These are phyloP conservation scores for Colletotrichum orbiculare DNA, from an alignment of 2,329 filamentous ascomycete species.

Conservation along the genomic window DNA sequence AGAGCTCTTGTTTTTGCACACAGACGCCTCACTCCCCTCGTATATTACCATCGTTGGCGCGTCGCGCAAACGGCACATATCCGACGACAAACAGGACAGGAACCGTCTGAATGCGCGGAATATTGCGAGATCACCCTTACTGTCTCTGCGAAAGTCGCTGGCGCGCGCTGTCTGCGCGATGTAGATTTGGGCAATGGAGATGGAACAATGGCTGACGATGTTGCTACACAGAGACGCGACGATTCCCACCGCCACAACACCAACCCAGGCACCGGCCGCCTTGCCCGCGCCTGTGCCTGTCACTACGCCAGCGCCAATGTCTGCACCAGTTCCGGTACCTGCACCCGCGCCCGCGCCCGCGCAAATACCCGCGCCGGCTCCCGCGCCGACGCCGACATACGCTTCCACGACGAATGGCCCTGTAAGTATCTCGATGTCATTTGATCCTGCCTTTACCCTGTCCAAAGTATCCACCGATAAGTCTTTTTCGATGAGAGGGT, in stretches of 20 bases:
- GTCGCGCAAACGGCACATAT: too few species aligned
- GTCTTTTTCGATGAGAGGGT: too few species aligned
- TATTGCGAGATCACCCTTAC: too few species aligned
- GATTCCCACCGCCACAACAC: slow-evolving; percentile 16
- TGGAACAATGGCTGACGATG: slow-evolving; percentile 24
- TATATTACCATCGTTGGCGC: too few species aligned
- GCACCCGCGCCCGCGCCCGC: slow-evolving; percentile 4
- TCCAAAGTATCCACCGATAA: neutral
- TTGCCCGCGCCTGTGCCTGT: slow-evolving; percentile 24
- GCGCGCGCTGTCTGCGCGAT: neutral
- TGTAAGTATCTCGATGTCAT: slow-evolving; percentile 11
- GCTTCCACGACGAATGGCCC: slow-evolving; percentile 23
- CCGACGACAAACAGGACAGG: too few species aligned
- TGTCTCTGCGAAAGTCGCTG: neutral
- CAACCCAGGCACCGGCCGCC: slow-evolving; percentile 19
- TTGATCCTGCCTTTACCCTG: neutral
- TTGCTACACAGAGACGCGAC: slow-evolving; percentile 31
- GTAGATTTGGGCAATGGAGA: neutral
- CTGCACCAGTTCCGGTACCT: slow-evolving; percentile 21
- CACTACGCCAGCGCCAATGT: slow-evolving; percentile 4
- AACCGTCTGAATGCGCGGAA: too few species aligned
- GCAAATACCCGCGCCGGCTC: slow-evolving; percentile 9
- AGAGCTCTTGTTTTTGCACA: too few species aligned
- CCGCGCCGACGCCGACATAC: slow-evolving; percentile 29
- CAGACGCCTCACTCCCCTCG: too few species aligned